phyloP scores from a whole-genome alignment of 768 basidiomycete species.

The Russula emetica region DNA sequence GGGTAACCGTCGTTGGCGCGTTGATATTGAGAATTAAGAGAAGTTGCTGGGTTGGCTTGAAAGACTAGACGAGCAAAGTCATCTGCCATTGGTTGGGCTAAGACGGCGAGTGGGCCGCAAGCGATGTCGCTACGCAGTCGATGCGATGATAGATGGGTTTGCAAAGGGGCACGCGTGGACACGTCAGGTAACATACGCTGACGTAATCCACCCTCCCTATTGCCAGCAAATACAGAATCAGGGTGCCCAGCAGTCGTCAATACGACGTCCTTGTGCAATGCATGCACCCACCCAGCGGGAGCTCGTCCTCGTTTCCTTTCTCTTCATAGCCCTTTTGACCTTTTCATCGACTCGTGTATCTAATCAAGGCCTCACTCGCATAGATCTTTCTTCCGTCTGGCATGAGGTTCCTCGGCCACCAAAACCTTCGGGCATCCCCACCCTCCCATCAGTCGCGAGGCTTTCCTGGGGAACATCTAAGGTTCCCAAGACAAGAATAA shows the following conservation, averaged over 20 bases:
- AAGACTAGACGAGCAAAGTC: constrained; percentile 73
- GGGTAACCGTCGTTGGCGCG: constrained; percentile 57
- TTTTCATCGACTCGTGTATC: constrained; percentile 11
- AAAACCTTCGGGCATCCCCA: constrained; percentile 6
- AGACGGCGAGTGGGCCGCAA: constrained; percentile 4
- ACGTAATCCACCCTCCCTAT: neutral
- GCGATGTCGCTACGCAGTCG: neutral
- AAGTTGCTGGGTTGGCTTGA: constrained; percentile 61
- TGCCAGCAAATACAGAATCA: neutral
- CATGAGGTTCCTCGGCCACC: neutral
- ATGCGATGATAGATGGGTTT: neutral
- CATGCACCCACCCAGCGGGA: constrained; percentile 32
- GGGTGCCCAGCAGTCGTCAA: neutral
- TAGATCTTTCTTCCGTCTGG: constrained; percentile 9
- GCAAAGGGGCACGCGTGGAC: neutral
- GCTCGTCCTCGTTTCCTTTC: constrained; percentile 31
- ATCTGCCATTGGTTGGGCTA: constrained; percentile 47
- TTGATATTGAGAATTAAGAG: constrained; percentile 42
- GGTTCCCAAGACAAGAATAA: constrained; percentile 58
- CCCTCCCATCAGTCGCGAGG: constrained; percentile 14
- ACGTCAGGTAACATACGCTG: neutral
- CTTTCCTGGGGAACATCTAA: constrained; percentile 32
- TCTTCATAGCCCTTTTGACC: constrained; percentile 32
- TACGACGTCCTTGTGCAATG: constrained; percentile 8
- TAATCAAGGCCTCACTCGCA: neutral